phyloP scores from a whole-genome alignment of 768 basidiomycete genomes.

The Lepiota brunneoincarnata region DNA sequence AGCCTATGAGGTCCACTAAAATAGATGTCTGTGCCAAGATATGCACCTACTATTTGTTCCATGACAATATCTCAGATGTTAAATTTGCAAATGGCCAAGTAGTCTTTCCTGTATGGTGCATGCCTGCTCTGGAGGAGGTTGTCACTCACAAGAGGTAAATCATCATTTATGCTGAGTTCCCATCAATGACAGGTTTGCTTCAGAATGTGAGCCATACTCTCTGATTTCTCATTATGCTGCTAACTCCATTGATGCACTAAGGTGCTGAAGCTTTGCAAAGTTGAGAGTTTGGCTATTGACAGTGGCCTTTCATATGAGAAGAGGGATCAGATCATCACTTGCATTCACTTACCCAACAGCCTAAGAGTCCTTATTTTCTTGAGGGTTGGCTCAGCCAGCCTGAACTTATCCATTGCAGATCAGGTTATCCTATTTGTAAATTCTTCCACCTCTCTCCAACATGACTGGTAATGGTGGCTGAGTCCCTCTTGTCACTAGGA shows the following conservation, averaged over 20 bases:
- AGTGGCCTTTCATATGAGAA: too few relatives aligned
- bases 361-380: conserved; percentile 20
- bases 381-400: conserved; percentile 19
- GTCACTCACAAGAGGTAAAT: neutral
- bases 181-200: conserved; percentile 14
- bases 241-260: neutral
- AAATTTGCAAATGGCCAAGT: neutral
- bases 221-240: neutral
- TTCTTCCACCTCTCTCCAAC: neutral
- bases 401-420: conserved; percentile 20
- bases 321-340: too few relatives aligned
- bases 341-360: too few relatives aligned
- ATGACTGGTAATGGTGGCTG: too few relatives aligned
- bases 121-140: neutral
- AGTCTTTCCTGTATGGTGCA: too few relatives aligned
- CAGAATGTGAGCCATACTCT: conserved; percentile 12
- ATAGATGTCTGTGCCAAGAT: conserved; percentile 10
- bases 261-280: neutral
- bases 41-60: neutral
- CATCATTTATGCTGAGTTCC: conserved; percentile 17
- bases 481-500: conserved; percentile 16
- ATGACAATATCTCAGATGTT: conserved; percentile 1
- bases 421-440: conserved; percentile 23
- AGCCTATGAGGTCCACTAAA: conserved; percentile 15
- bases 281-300: neutral